Evolutionary conservation across 2,329 filamentous ascomycete genomes (phyloP).

Genomic region (Cryphonectria japonica): DNA sequence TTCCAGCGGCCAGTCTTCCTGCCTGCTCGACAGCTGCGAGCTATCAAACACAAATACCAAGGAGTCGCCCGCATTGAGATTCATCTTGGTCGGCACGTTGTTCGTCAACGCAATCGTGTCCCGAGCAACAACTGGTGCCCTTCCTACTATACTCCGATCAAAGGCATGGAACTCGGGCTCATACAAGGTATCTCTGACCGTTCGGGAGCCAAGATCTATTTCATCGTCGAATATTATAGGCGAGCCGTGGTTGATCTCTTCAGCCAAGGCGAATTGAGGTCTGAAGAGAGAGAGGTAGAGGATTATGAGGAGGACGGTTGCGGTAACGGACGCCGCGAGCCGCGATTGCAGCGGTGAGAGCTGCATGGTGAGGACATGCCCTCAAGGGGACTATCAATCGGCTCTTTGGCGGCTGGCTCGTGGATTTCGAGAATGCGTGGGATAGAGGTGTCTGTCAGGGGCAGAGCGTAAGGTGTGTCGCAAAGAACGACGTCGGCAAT

Average conservation of each 20-base stretch:
- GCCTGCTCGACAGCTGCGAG: slow-evolving; percentile 52
- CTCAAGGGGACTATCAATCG: slow-evolving; percentile 41
- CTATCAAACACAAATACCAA: slow-evolving; percentile 68
- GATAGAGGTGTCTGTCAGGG: background rate
- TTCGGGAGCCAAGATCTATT: slow-evolving; percentile 22
- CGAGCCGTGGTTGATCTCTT: slow-evolving; percentile 47
- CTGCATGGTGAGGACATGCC: slow-evolving; percentile 55
- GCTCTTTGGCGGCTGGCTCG: background rate
- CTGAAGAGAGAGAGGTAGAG: slow-evolving; percentile 65
- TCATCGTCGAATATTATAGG: slow-evolving; percentile 34
- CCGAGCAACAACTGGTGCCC: slow-evolving; percentile 48
- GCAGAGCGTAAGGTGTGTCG: background rate
- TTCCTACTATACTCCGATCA: slow-evolving; percentile 65
- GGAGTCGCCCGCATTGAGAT: slow-evolving; percentile 65
- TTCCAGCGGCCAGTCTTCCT: slow-evolving; percentile 26
- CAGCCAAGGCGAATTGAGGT: slow-evolving; percentile 64
- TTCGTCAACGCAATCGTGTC: slow-evolving; percentile 59
- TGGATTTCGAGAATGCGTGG: background rate
- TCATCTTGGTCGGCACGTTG: slow-evolving; percentile 63
- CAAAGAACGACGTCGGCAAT: background rate
- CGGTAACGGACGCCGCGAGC: slow-evolving; percentile 67
- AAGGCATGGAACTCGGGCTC: slow-evolving; percentile 65
- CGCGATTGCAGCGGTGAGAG: slow-evolving; percentile 73
- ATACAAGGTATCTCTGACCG: slow-evolving; percentile 45
- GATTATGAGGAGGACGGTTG: slow-evolving; percentile 61